Conservation (phyloP, 768 basidiomycete genomes). For the Sistotremastrum niveocremeum region DNA sequence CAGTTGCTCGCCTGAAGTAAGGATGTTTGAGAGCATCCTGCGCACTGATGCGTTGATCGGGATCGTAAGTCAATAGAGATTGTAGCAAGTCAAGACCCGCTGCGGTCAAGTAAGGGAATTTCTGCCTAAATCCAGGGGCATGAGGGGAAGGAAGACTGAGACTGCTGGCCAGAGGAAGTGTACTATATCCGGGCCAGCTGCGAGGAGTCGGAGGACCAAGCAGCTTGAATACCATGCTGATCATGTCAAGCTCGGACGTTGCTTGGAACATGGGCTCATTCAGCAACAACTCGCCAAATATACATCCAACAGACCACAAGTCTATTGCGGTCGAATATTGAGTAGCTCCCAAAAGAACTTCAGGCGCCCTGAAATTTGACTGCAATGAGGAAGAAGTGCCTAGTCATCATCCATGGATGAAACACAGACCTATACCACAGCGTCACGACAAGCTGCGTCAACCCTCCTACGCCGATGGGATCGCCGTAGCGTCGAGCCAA, state of each 20-base stretch:
- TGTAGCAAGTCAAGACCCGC: conserved; percentile 78
- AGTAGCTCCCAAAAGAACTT: conserved; percentile 85
- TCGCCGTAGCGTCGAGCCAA: conserved; percentile 93
- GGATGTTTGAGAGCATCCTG: conserved; percentile 84
- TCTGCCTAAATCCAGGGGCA: conserved; percentile 64
- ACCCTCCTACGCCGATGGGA: conserved; percentile 88
- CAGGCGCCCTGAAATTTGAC: conserved; percentile 58
- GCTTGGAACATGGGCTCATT: conserved; percentile 97
- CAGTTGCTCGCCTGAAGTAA: conserved; percentile 66
- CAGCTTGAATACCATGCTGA: conserved; percentile 89
- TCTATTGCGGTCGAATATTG: conserved; percentile 94
- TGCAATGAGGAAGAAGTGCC: conserved; percentile 7
- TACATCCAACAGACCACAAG: conserved; percentile 98
- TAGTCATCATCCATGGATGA: conserved; percentile 5
- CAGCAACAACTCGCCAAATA: conserved; percentile 90
- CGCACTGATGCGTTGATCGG: conserved; percentile 71
- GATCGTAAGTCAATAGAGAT: conserved; percentile 79
- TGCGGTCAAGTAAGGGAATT: conserved; percentile 72
- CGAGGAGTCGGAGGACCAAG: conserved; percentile 82
- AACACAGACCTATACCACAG: conserved; percentile 87
- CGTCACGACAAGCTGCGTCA: conserved; percentile 97
- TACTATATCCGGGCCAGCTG: conserved; percentile 76
- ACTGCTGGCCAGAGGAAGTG: conserved; percentile 70
- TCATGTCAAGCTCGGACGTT: conserved; percentile 85
- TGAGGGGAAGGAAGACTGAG: conserved; percentile 65